These are phyloP conservation scores for Pseudogymnoascus sp. DNA, from an alignment of 2,329 filamentous ascomycete species.

Conservation along the genomic window DNA sequence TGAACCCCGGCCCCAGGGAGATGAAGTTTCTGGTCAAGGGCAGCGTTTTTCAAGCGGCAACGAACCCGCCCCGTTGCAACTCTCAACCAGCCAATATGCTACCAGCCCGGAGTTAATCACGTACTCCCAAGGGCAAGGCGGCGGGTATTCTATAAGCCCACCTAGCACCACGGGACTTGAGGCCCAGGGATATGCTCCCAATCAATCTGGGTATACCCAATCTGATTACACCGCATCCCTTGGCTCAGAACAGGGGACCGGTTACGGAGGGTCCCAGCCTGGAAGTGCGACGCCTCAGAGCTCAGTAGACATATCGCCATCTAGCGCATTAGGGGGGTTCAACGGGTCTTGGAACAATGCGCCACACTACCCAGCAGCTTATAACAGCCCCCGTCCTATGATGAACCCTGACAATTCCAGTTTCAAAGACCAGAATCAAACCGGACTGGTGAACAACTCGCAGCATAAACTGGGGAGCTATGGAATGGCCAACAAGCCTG, in stretches of 20 bases:
- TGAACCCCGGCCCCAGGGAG: neutral
- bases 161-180: neutral
- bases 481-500: rapidly evolving
- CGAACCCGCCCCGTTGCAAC: neutral
- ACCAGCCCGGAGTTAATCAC: neutral
- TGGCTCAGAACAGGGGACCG: no score
- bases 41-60: neutral
- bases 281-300: no score
- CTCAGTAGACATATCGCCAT: neutral
- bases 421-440: neutral
- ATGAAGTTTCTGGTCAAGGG: neutral
- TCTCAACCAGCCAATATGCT: neutral
- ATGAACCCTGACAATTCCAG: neutral
- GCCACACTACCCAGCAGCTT: neutral
- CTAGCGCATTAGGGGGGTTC: neutral
- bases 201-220: neutral
- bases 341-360: neutral
- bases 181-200: neutral
- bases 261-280: no score
- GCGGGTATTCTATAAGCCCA: neutral
- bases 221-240: no score
- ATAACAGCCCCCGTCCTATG: neutral
- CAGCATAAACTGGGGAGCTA: neutral
- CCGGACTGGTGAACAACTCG: neutral
- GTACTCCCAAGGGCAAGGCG: neutral